Percentiles rank a stretch among this genome's conserved stretches.
phyloP scores from a whole-genome alignment of 2,329 filamentous ascomycete genomes.

The Fusarium anguioides region DNA sequence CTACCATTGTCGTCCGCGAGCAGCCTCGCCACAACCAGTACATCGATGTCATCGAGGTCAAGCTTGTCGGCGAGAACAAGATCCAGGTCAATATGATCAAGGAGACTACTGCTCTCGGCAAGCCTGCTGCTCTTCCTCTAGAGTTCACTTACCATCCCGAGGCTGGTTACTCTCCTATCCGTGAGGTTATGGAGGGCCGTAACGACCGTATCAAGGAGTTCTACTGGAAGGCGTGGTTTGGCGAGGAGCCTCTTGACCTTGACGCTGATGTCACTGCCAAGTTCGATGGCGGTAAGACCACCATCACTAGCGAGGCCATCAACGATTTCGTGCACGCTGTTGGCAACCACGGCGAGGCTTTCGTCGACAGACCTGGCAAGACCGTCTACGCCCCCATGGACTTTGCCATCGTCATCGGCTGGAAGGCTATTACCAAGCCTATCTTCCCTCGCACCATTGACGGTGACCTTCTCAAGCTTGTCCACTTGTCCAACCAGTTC shows the following conservation, averaged over 20 bases:
- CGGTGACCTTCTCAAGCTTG: constrained; percentile 93
- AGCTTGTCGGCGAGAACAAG: constrained; percentile 78
- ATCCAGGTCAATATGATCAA: constrained; percentile 93
- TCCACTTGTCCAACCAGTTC: constrained; percentile 97
- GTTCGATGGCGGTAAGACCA: constrained; percentile 90
- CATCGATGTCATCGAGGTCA: constrained; percentile 88
- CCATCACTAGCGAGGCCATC: constrained; percentile 90
- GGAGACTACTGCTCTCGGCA: constrained; percentile 86
- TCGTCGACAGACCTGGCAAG: constrained; percentile 95
- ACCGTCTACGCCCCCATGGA: constrained; percentile 97
- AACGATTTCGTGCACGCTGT: constrained; percentile 99
- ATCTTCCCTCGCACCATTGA: constrained; percentile 98
- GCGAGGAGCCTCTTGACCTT: constrained; percentile 83
- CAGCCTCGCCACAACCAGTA: constrained; percentile 87
- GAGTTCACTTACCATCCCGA: constrained; percentile 95
- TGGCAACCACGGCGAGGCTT: constrained; percentile 96
- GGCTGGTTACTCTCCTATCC: constrained; percentile 95
- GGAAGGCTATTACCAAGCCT: constrained; percentile 99
- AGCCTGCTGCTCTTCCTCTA: constrained; percentile 84
- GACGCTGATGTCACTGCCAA: constrained; percentile 85
- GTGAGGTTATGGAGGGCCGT: constrained; percentile 93
- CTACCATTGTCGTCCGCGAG: constrained; percentile 87
- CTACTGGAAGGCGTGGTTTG: constrained; percentile 99
- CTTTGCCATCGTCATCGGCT: constrained; percentile 96
- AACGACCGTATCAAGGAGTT: constrained; percentile 99